phyloP scores from a whole-genome alignment of 2,329 filamentous ascomycete genomes.

The Aspergillus udagawae region DNA sequence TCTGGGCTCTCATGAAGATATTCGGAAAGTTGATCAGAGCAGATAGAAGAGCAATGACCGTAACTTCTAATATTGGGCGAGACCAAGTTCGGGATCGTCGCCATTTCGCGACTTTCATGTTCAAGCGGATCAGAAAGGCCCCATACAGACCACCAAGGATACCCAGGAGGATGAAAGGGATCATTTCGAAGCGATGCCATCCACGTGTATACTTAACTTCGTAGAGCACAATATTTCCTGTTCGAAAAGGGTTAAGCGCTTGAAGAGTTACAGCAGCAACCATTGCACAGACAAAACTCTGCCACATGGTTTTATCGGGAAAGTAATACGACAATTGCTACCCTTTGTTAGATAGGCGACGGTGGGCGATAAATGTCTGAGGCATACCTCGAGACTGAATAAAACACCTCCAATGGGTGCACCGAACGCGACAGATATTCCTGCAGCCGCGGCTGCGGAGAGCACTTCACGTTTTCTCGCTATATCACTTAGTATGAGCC shows the following conservation, averaged over 20 bases:
- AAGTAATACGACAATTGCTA: constrained; percentile 95
- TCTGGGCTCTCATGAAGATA: constrained; percentile 90
- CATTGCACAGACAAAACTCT: constrained; percentile 98
- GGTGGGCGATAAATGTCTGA: background rate
- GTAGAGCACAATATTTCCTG: constrained; percentile 91
- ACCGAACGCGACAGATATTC: constrained; percentile 91
- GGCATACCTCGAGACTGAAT: constrained; percentile 79
- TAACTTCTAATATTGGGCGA: constrained; percentile 73
- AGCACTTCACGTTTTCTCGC: constrained; percentile 90
- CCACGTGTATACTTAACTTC: constrained; percentile 88
- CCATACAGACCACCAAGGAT: constrained; percentile 91
- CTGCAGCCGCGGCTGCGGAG: constrained; percentile 85
- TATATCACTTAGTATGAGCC: constrained; percentile 33
- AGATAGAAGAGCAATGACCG: constrained; percentile 73
- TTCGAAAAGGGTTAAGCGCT: constrained; percentile 88
- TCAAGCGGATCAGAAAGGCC: constrained; percentile 88
- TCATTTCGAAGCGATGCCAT: constrained; percentile 92
- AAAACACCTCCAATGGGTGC: constrained; percentile 91
- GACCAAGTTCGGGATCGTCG: constrained; percentile 68
- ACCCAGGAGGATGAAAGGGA: constrained; percentile 82
- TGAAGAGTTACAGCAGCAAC: constrained; percentile 93
- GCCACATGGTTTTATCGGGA: constrained; percentile 99
- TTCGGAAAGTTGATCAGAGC: constrained; percentile 93
- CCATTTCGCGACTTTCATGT: constrained; percentile 81
- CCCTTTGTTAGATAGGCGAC: background rate